Evolutionary conservation across 1,139 yeast genomes (phyloP), one percentile per base, ranked within the genome.

Genomic region (Saccharomyces hybrid): DNA sequence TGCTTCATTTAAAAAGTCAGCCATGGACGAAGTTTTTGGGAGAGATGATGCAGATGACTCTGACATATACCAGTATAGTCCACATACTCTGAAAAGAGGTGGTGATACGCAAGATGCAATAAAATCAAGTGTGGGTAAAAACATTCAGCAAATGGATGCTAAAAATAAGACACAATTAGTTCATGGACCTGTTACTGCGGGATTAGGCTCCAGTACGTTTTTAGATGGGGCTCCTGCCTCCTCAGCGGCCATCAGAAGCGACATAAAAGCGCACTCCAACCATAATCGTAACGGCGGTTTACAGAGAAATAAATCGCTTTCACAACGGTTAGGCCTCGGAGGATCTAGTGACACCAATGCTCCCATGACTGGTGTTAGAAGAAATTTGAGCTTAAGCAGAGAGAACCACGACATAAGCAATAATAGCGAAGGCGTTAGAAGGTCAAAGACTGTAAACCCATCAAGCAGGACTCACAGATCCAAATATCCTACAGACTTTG

Each of bases 191-290:
- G 77, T 86, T 2, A 87, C 97, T 0, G 79, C 86, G 55, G 99
- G 99, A 1, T 78, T 93, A 52, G 99, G 99, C 2, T 81, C 95
- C 1, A 80, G 96, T 1, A 93, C 99, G 0, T 93, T 93, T 69
- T 71, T 93, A 61, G 98, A 93, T 70, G 99, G 99, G 41, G 95
- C 98, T 0, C 98, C 98, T 16, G 99, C 97, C 2, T 84, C 96
- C 29, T 73, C 75, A 16, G 73, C 71, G 5, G 78, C 81, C n/a
- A 72, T 73, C 32, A 65, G 64, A 50, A 74, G 75, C 52, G 76
- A 75, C 61, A 67, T 48, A 57, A 64, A 51, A 59, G 61, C 14
- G 57, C 63, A 58, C 29, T 52, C 58, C 3, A 54, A 53, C 29
- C 56, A 56, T 21, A 49, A 53, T 12, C 57, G 60, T 21, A 75